Evolutionary conservation across 2,329 filamentous ascomycete genomes (phyloP).

Genomic region (Beauveria rudraprayagi): DNA sequence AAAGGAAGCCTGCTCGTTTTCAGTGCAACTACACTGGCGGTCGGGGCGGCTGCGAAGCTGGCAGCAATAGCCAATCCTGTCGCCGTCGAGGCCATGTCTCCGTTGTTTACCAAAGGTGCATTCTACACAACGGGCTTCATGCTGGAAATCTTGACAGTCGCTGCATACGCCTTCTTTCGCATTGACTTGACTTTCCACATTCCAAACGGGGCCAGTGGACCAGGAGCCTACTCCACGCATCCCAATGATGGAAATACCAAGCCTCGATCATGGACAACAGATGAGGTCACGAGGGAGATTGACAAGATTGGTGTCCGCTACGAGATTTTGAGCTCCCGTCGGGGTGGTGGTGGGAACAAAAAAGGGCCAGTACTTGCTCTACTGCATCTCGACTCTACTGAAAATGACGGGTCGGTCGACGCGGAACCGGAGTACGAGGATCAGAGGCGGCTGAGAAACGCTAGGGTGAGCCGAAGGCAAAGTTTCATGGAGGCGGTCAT

Average conservation of each 20-base stretch:
- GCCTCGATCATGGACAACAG: background rate
- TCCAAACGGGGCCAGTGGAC: conserved; percentile 18
- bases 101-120: conserved; percentile 23
- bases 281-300: background rate
- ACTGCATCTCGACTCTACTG: background rate
- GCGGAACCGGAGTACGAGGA: background rate
- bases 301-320: background rate
- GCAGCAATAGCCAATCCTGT: background rate
- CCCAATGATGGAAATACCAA: background rate
- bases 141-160: conserved; percentile 23
- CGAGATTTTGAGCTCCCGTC: background rate
- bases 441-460: background rate
- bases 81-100: conserved; percentile 14
- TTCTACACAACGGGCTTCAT: conserved; percentile 30
- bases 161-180: conserved; percentile 20
- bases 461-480: conserved; percentile 2
- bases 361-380: background rate
- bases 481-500: conserved; percentile 1
- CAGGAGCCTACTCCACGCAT: background rate
- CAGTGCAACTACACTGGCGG: conserved; percentile 13
- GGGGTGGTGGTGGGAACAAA: background rate
- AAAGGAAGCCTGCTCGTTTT: conserved; percentile 23
- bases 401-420: background rate
- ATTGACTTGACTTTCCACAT: conserved; percentile 24
- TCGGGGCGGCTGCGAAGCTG: conserved; percentile 17